phyloP scores from a whole-genome alignment of 116 monocot species.

The Zostera marina region DNA sequence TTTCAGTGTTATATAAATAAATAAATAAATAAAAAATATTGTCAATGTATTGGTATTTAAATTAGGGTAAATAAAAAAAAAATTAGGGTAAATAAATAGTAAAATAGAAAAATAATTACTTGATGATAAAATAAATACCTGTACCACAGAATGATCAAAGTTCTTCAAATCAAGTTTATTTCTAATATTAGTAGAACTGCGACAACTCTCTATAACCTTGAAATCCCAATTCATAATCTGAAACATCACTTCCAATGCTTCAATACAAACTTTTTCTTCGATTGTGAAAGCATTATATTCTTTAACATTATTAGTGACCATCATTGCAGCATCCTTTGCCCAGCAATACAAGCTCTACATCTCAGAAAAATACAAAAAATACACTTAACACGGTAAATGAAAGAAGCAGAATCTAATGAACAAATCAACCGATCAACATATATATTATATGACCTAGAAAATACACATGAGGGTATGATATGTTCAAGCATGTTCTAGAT shows the following conservation, averaged over 20 bases:
- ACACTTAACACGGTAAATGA: not conserved
- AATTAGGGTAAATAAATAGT: not conserved
- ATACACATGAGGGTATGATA: not conserved
- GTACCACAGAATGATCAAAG: constrained; percentile 56
- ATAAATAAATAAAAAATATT: too few species aligned
- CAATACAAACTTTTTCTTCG: constrained; percentile 73
- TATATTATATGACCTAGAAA: not conserved
- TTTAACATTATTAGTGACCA: constrained; percentile 34
- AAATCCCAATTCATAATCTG: constrained; percentile 96
- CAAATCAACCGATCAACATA: too few species aligned
- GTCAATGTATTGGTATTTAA: not conserved
- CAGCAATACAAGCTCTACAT: constrained; percentile 78
- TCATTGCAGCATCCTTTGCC: constrained; percentile 68
- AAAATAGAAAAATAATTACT: constrained; percentile 3
- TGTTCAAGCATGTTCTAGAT: not conserved
- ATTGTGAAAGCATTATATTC: constrained; percentile 14
- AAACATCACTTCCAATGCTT: constrained; percentile 73
- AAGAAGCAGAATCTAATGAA: not conserved
- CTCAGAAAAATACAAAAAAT: constrained; percentile 6
- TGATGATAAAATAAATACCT: constrained; percentile 27
- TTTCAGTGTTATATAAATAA: too few species aligned
- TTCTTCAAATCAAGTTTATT: constrained; percentile 57
- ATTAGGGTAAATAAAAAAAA: not conserved
- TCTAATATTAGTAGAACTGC: constrained; percentile 20
- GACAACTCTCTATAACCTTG: constrained; percentile 12